phyloP scores from a whole-genome alignment of 345 rosid species.

The Acer negundo region DNA sequence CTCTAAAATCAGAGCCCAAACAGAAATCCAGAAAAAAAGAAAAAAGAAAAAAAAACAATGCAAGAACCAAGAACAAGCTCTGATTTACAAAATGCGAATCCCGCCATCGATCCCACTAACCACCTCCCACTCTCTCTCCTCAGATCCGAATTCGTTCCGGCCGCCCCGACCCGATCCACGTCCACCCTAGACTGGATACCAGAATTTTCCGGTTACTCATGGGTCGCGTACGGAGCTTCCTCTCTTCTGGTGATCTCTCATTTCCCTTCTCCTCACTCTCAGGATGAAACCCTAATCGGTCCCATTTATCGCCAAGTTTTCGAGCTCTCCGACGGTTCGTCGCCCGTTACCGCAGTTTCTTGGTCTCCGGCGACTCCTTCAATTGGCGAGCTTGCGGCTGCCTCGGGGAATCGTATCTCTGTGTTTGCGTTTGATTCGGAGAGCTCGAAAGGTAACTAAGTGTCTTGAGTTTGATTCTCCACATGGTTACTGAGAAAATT shows the following conservation, averaged over 20 bases:
- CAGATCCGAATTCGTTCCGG: slow-evolving; percentile 65
- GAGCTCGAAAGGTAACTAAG: slow-evolving; percentile 45
- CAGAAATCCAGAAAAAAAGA: not conserved
- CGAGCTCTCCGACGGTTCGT: slow-evolving; percentile 55
- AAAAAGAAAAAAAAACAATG: slow-evolving; percentile 33
- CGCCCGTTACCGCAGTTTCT: slow-evolving; percentile 60
- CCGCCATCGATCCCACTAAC: slow-evolving; percentile 47
- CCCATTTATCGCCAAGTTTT: slow-evolving; percentile 78
- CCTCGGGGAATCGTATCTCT: slow-evolving; percentile 54
- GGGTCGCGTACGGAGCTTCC: slow-evolving; percentile 94
- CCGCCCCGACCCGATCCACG: slow-evolving; percentile 64
- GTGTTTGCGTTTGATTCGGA: slow-evolving; percentile 51
- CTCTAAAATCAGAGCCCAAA: slow-evolving; percentile 4
- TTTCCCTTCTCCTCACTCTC: slow-evolving; percentile 81
- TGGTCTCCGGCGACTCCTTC: slow-evolving; percentile 83
- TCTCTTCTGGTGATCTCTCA: slow-evolving; percentile 85
- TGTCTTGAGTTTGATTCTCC: not conserved
- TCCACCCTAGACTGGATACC: slow-evolving; percentile 86
- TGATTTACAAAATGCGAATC: slow-evolving; percentile 26
- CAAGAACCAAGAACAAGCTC: slow-evolving; percentile 41
- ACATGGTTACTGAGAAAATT: slow-evolving; percentile 9
- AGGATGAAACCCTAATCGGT: slow-evolving; percentile 52
- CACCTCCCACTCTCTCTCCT: slow-evolving; percentile 61
- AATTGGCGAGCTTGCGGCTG: slow-evolving; percentile 78
- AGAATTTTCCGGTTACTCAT: slow-evolving; percentile 82